Base-by-base conservation (phyloP, 2,329 filamentous ascomycete genomes). In the Trichoderma sp. region DNA sequence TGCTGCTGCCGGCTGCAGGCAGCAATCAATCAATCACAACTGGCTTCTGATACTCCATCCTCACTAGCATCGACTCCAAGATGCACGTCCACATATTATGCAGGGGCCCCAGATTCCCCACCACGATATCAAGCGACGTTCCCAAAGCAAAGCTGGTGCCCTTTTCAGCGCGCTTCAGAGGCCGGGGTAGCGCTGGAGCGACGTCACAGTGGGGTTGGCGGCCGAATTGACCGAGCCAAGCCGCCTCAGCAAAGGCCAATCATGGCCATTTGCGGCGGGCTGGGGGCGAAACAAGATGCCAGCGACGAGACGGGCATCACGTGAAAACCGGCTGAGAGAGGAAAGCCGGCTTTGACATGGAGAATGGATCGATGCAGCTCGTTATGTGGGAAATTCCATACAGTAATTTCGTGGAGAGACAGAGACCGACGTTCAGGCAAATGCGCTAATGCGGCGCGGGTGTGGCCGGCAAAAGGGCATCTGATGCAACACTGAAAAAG, bases 141-240 rank as follows among this genome's bases (percentile, higher is more conserved):
- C 33, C 33, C 33, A 35, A 35, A 35, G 33, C 11, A 14, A 35
- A n/a, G 35, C 14, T 47, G 35, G 40, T 13, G 37, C 63, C 40
- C 21, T 43, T 49, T 24, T 43, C 24, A 47, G 49, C 52, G 60
- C 43, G 21, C 19, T 27, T 27, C 31, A 24, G 52, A 37, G 49
- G 24, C 47, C 47, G 62, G 62, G 62, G 62, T 57, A 66, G 61
- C 29, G 63, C 55, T 47, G 40, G 31, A 40, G 13, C 63, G 63
- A 67, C 63, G 63, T 67, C 63, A 67, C 37, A 24, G 40, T 67
- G 63, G 63, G 40, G 40, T 47, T 11, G 27, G 47, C 6, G 13
- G 14, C 63, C 35, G 63, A 67, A 67, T 67, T 67, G 63, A 67
- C 63, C 63, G 63, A 67, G 63, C 63, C 63, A 58, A 67, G 63